Conservation (phyloP, 495 filamentous ascomycete genomes). For the Xylaria longipes region DNA sequence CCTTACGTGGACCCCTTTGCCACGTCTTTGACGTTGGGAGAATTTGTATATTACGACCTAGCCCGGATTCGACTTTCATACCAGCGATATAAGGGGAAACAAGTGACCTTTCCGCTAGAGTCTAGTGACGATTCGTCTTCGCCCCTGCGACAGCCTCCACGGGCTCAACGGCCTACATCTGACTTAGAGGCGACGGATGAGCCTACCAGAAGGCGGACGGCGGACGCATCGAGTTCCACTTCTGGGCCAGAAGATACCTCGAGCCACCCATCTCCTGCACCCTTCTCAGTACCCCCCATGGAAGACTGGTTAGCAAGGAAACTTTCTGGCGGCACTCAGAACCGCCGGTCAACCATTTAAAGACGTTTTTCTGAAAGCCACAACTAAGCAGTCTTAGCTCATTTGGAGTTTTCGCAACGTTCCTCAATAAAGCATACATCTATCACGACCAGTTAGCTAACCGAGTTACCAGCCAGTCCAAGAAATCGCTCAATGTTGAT, state of each 20-base stretch:
- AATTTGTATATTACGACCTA: not conserved
- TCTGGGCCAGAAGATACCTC: not conserved
- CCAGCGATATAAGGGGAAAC: not conserved
- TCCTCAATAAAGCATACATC: not conserved
- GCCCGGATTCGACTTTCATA: not conserved
- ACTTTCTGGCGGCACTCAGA: not conserved
- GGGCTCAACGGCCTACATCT: not conserved
- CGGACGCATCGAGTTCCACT: not conserved
- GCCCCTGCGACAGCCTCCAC: too few species aligned
- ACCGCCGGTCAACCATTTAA: not conserved
- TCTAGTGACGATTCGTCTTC: not conserved
- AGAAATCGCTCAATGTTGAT: slow-evolving; percentile 91
- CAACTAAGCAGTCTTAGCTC: not conserved
- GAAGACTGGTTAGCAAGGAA: not conserved
- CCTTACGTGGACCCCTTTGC: not conserved
- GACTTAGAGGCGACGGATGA: not conserved
- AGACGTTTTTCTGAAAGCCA: not conserved
- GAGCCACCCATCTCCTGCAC: not conserved
- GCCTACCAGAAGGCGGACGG: not conserved
- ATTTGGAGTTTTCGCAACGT: not conserved
- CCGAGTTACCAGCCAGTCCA: slow-evolving; percentile 46
- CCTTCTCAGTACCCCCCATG: not conserved
- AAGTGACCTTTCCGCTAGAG: not conserved
- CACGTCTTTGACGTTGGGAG: not conserved
- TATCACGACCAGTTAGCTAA: slow-evolving; percentile 2